phyloP scores from a whole-genome alignment of 352 stramenopile species.

The Phytophthora pistaciae region DNA sequence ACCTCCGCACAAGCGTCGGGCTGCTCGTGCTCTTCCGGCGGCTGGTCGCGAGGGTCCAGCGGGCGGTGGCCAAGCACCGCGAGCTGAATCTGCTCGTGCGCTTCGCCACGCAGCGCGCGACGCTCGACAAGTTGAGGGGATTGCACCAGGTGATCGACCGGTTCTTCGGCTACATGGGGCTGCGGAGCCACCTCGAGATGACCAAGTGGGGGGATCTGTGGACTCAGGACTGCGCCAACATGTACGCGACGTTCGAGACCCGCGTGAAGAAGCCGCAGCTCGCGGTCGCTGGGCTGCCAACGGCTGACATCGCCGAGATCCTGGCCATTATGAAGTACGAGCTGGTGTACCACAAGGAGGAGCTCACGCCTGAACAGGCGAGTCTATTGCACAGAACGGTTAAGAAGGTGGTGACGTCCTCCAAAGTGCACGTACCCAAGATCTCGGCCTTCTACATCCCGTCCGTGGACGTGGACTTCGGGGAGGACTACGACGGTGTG shows the following conservation, averaged over 20 bases:
- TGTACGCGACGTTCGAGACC: slow-evolving; percentile 10
- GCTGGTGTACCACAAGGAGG: slow-evolving; percentile 20
- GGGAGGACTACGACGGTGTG: background rate
- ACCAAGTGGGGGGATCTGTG: slow-evolving; percentile 16
- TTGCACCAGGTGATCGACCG: slow-evolving; percentile 14
- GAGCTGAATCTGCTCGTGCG: slow-evolving; percentile 21
- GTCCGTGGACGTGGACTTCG: slow-evolving; percentile 29
- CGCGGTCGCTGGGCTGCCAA: slow-evolving; percentile 1
- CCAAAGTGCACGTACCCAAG: slow-evolving; percentile 29
- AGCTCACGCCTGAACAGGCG: slow-evolving; percentile 18
- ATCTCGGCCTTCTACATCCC: slow-evolving; percentile 39
- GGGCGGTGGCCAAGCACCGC: slow-evolving; percentile 20
- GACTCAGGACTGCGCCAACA: slow-evolving; percentile 5
- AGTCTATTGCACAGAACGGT: slow-evolving; percentile 12
- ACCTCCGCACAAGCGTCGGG: background rate
- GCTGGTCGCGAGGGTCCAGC: slow-evolving; percentile 17
- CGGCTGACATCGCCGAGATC: slow-evolving; percentile 19
- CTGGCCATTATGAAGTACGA: slow-evolving; percentile 38
- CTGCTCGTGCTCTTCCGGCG: slow-evolving; percentile 8
- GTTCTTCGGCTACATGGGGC: slow-evolving; percentile 9
- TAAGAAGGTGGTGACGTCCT: slow-evolving; percentile 15
- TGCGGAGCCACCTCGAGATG: slow-evolving; percentile 12
- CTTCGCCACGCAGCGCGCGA: slow-evolving; percentile 29
- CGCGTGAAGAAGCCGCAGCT: slow-evolving; percentile 11
- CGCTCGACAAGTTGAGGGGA: slow-evolving; percentile 10